A percentile compares a stretch with the other conserved stretches of the same genome.
Conservation (phyloP, 805 yeast species). For the Sugiyamaella mastotermitis region DNA sequence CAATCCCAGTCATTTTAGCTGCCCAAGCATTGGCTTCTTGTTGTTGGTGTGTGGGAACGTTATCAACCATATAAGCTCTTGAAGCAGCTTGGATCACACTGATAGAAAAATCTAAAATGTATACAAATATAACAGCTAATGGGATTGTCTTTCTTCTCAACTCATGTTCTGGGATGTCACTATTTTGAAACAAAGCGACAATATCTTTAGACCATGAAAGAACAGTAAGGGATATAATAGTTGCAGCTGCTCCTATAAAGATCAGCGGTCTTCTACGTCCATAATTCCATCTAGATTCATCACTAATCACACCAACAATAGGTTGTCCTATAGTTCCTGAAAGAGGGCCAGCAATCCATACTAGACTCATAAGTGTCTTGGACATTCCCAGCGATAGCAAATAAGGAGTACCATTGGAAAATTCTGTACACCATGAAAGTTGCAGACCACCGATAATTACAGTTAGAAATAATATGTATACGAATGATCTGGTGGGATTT, state of each 20-base stretch:
- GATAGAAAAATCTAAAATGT: conserved; percentile 51
- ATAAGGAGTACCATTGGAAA: conserved; percentile 58
- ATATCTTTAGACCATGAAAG: conserved; percentile 43
- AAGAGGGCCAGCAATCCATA: conserved; percentile 65
- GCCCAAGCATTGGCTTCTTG: conserved; percentile 62
- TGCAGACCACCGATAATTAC: conserved; percentile 53
- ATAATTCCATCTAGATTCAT: conserved; percentile 37
- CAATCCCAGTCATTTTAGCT: conserved; percentile 54
- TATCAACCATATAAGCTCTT: conserved; percentile 57
- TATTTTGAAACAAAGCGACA: conserved; percentile 22
- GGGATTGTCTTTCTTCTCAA: conserved; percentile 36
- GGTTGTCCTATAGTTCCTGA: conserved; percentile 64
- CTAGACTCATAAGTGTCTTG: conserved; percentile 46
- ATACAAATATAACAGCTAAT: conserved; percentile 49
- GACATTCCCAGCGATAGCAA: conserved; percentile 57
- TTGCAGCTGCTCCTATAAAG: conserved; percentile 46
- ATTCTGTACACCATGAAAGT: conserved; percentile 61
- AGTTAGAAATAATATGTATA: conserved; percentile 42
- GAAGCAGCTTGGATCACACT: conserved; percentile 55
- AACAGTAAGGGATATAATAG: conserved; percentile 39
- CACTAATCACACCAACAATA: conserved; percentile 52
- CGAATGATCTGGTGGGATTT: conserved; percentile 41
- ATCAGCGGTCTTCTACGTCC: conserved; percentile 58
- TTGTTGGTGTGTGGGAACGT: conserved; percentile 52
- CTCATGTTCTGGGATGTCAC: conserved; percentile 15